Conservation (phyloP, 176 grass and related monocot genomes). For the Oryza australiensis region DNA sequence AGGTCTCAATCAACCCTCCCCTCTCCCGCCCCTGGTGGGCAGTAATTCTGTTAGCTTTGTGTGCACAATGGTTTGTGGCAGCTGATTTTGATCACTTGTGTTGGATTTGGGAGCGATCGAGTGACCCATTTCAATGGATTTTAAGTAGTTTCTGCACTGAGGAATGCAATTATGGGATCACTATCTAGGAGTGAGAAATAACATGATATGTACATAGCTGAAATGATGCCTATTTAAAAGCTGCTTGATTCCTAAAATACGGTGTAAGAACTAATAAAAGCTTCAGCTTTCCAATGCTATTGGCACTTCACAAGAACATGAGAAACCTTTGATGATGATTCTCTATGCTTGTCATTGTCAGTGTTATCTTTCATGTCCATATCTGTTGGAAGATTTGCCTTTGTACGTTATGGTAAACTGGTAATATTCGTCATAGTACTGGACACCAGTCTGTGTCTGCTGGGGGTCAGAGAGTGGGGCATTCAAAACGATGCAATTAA, state of each 20-base stretch:
- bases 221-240: conserved; percentile 3
- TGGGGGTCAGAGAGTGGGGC: conserved; percentile 6
- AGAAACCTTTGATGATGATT: background rate
- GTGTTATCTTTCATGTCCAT: background rate
- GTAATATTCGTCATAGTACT: background rate
- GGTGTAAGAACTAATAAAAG: background rate
- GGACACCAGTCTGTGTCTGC: background rate
- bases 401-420: background rate
- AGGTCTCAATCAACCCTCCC: background rate
- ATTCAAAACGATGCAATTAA: conserved; percentile 8
- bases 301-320: background rate
- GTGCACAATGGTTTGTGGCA: background rate
- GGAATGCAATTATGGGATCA: background rate
- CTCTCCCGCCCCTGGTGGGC: background rate
- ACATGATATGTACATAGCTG: background rate
- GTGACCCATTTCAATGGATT: background rate
- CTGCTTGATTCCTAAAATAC: background rate
- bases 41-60: background rate
- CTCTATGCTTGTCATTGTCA: background rate
- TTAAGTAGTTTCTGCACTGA: background rate
- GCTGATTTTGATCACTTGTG: background rate
- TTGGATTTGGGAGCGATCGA: conserved; percentile 7
- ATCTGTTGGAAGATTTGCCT: background rate
- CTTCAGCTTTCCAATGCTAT: background rate
- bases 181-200: background rate